Evolutionary conservation across 805 yeast genomes (phyloP).

Genomic region (Groenewaldozyma tartarivorans): DNA sequence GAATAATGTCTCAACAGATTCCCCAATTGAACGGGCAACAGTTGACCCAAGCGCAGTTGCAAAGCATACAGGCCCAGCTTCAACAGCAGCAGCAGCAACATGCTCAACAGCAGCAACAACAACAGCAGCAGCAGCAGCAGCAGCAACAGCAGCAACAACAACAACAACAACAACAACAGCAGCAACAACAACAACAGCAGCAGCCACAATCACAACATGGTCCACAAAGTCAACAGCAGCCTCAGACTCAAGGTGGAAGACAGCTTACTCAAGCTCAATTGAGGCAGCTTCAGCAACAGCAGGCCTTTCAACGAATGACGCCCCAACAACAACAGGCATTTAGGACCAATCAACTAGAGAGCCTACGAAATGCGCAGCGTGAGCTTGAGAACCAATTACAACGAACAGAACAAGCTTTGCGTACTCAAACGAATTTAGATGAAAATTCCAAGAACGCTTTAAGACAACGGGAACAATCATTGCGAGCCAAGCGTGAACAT

Average conservation of each 20-base stretch:
- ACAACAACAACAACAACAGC: not conserved
- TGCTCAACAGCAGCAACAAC: not conserved
- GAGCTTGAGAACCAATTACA: conserved; percentile 14
- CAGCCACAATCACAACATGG: too few species aligned
- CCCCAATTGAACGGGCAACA: conserved; percentile 5
- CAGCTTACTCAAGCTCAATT: conserved; percentile 5
- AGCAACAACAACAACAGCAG: not conserved
- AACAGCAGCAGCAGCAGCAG: not conserved
- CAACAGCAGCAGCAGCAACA: not conserved
- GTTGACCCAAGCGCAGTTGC: too few species aligned
- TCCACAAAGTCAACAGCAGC: conserved; percentile 12
- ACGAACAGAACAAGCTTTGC: conserved; percentile 10
- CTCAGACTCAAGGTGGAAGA: conserved; percentile 1
- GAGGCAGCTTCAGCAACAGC: conserved; percentile 2
- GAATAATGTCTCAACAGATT: conserved; percentile 1
- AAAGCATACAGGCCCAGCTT: not conserved
- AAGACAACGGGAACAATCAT: conserved; percentile 16
- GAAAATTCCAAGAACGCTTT: conserved; percentile 12
- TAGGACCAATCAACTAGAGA: conserved; percentile 14
- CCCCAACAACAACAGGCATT: conserved; percentile 17
- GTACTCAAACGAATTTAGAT: conserved; percentile 14
- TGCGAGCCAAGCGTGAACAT: conserved; percentile 17
- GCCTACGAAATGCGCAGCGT: conserved; percentile 12
- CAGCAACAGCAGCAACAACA: not conserved
- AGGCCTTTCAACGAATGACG: conserved; percentile 11